Base-by-base conservation (phyloP, 306 rosid species). In the Ammopiptanthus mongolicus region DNA sequence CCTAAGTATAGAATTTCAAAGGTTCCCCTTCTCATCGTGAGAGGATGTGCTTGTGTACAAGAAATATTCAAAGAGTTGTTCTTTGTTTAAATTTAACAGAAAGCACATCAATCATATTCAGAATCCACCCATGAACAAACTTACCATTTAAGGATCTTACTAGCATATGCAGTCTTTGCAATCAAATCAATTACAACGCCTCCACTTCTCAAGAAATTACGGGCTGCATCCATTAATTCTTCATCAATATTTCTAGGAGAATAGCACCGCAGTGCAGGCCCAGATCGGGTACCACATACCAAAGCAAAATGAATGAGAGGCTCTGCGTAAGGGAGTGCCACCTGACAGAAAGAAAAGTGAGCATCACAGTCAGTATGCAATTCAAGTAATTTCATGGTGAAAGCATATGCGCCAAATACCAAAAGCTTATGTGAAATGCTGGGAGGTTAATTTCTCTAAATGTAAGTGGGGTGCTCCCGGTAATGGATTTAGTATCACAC, bases 261-360 rank as follows among this genome's bases (percentile, higher is more conserved):
- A 78, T 91, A 94, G 84, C 93, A 91, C 69, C 87, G 82, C 59
- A 94, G 89, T 44, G 86, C 83, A 58, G 96, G 97, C 46, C 96
- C 93, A 53, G 91, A 90, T 74, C 89, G 96, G 66, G 91, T 90
- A 53, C 96, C 97, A 61, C 78, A 82, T 29, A 84, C 95, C 75
- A 91, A 81, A 5, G 95, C 91, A 81, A 91, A 90, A 82, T 94
- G 98, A 80, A 87, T 79, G 63, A 94, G 91, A 81, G 97, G 96
- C 84, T 94, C 98, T 15, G 91, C 69, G 73, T 88, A 91, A 73
- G 95, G 95, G 75, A 94, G 95, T 52, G 96, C 94, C 68, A 84
- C 87, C 98, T 91, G 83, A 48, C 53, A 75, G 53, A 69, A 62
- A 8, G 80, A 41, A 71, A 63, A 13, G 14, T 31, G 77, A 73